Evolutionary conservation across 139 green algal genomes (phyloP).

Genomic region (Parachlorella kessleri): DNA sequence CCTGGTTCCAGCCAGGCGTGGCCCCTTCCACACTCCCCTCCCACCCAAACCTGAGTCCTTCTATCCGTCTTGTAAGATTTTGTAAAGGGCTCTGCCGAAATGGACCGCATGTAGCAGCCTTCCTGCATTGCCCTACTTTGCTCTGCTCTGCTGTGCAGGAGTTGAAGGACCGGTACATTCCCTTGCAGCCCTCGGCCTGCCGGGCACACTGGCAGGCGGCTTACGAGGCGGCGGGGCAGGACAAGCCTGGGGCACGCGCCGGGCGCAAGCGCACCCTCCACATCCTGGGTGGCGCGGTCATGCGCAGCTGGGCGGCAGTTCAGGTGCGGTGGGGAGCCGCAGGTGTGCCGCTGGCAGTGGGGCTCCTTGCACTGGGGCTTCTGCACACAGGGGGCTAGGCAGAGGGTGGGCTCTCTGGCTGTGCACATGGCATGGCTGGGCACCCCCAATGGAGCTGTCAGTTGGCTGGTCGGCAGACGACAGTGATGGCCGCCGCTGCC

Average conservation of each 20-base stretch:
- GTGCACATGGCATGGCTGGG: too few species aligned
- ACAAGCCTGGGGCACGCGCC: not conserved
- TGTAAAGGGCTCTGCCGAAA: too few species aligned
- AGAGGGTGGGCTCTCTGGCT: too few species aligned
- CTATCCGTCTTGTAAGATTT: too few species aligned
- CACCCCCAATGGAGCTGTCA: too few species aligned
- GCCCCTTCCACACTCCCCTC: too few species aligned
- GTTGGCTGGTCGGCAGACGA: too few species aligned
- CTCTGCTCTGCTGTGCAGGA: not conserved
- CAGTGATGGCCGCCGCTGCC: too few species aligned
- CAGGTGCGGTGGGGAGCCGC: conserved; percentile 8
- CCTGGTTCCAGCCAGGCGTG: too few species aligned
- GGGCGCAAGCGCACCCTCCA: conserved; percentile 40
- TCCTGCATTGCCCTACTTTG: not conserved
- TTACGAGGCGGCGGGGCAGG: conserved; percentile 35
- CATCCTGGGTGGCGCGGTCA: conserved; percentile 55
- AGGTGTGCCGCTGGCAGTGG: not conserved
- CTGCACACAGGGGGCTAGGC: not conserved
- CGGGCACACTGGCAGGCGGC: conserved; percentile 35
- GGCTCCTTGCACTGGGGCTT: not conserved
- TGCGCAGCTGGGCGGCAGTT: conserved; percentile 60
- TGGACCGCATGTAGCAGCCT: not conserved
- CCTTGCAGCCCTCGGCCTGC: conserved; percentile 14
- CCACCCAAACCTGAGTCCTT: too few species aligned
- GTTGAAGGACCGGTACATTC: conserved; percentile 33